Base-by-base conservation (phyloP, 495 filamentous ascomycete genomes). In the Margaritispora aquatica region DNA sequence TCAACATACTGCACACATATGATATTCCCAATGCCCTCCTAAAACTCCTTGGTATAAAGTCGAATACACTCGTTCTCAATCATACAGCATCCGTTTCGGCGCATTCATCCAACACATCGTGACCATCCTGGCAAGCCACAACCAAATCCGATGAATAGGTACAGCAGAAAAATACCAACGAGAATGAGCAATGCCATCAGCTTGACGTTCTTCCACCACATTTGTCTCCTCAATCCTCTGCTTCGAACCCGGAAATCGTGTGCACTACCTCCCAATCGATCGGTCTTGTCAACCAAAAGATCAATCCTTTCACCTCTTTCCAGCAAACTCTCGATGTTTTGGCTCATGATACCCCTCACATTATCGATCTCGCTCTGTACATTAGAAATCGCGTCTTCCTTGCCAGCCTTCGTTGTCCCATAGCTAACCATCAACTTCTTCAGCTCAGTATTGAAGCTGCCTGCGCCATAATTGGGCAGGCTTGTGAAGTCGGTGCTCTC, bases 141-240 rank as follows among this genome's bases (percentile, higher is more conserved):
- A 3, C 86, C 87, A 71, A 88, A 82, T 0, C 87, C 87, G 13
- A 90, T 78, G 63, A 89, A 84, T 19, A 90, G 68, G 70, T 90
- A 90, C 29, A 97, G 64, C 74, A 99, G 82, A 72, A 99, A 88
- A 15, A 91, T 71, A 34, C 95, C 71, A 44, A 97, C 94, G 50
- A 97, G 65, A 1, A 78, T 83, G 64, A 99, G 72, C 66, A 99
- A 70, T 34, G 84, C 84, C 92, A 97, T 97, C 68, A 92, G 63
- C 73, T 95, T 94, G 20, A 93, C 80, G 75, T 98, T 98, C 86
- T 98, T 98, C 92, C 93, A 99, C 94, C 94, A 99, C 95, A 97
- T 97, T 67, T 84, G 77, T 71, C 94, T 78, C 76, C 93, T 88
- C 70, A 99, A 70, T 0, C 89, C 89, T 24, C 88, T 77, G 68